Conservation (phyloP, 2,329 filamentous ascomycete genomes). For the Ceratocystis lukuohia region DNA sequence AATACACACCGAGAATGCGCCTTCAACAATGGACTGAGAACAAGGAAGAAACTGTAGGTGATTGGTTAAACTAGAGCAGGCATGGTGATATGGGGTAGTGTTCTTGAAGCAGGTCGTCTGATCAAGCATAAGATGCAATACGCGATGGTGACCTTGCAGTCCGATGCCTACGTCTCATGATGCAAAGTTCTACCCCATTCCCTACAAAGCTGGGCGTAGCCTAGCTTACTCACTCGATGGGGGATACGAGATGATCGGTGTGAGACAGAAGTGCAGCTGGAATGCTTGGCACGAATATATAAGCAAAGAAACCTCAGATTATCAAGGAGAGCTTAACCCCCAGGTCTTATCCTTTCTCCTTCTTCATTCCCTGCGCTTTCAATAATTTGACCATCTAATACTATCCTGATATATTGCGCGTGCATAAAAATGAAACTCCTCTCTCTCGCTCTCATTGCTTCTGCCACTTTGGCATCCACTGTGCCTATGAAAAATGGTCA, state of each 20-base stretch:
- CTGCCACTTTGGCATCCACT: background rate
- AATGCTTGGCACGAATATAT: conserved; percentile 4
- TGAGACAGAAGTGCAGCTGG: background rate
- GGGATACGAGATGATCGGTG: background rate
- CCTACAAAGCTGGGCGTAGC: background rate
- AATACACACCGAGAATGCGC: background rate
- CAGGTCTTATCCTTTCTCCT: background rate
- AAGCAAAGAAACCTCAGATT: background rate
- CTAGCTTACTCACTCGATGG: background rate
- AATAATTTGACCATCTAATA: background rate
- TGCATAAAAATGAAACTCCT: background rate
- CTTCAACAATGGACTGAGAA: background rate
- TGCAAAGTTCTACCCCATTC: background rate
- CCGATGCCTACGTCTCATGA: background rate
- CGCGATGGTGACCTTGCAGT: background rate
- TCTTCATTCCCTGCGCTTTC: background rate
- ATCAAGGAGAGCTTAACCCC: background rate
- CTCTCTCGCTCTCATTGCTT: background rate
- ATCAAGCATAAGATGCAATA: background rate
- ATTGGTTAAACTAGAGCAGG: background rate
- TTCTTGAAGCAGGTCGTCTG: background rate
- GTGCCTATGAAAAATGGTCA: background rate
- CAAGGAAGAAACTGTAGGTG: background rate
- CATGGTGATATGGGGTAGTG: too few relatives aligned
- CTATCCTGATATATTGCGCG: background rate